A percentile compares a stretch with the other conserved stretches of the same genome.
These are phyloP conservation scores for Lathyrus sativus DNA, from an alignment of 306 rosid species.

Conservation along the genomic window DNA sequence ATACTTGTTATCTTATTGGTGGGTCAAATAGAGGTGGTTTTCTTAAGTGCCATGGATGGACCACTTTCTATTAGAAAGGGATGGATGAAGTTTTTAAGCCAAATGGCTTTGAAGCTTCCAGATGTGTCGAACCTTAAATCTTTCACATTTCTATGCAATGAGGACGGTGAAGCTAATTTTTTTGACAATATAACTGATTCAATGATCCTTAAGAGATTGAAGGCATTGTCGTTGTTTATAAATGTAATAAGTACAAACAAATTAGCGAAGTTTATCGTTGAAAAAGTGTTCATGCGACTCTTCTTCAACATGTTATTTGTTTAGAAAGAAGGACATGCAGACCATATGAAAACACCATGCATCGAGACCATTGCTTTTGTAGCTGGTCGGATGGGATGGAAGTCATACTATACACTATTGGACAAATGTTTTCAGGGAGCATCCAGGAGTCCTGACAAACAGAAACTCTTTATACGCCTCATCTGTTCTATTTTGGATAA, in stretches of 20 bases:
- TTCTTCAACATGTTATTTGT: slow-evolving; percentile 80
- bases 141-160: slow-evolving; percentile 55
- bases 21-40: too few relatives aligned
- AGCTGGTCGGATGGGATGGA: slow-evolving; percentile 82
- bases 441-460: slow-evolving; percentile 59
- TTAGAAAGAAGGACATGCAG: slow-evolving; percentile 66
- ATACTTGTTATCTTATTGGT: too few relatives aligned
- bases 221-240: slow-evolving; percentile 74
- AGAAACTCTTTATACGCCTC: too few relatives aligned
- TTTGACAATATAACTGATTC: slow-evolving; percentile 70
- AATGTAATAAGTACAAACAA: too few relatives aligned
- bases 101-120: slow-evolving; percentile 84
- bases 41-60: slow-evolving; percentile 81
- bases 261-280: slow-evolving; percentile 68
- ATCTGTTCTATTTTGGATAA: too few relatives aligned
- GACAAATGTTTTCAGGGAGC: slow-evolving; percentile 71
- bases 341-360: slow-evolving; percentile 77
- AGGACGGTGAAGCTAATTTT: slow-evolving; percentile 73
- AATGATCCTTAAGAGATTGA: slow-evolving; percentile 81
- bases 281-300: slow-evolving; percentile 73
- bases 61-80: slow-evolving; percentile 65
- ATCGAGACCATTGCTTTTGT: slow-evolving; percentile 83
- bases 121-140: slow-evolving; percentile 62
- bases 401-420: slow-evolving; percentile 72
- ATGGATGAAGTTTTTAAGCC: slow-evolving; percentile 76